A percentile compares a stretch with the other conserved stretches of the same genome.
Evolutionary conservation across 768 basidiomycete genomes (phyloP).

Genomic region (Leucocoprinus leucothites): DNA sequence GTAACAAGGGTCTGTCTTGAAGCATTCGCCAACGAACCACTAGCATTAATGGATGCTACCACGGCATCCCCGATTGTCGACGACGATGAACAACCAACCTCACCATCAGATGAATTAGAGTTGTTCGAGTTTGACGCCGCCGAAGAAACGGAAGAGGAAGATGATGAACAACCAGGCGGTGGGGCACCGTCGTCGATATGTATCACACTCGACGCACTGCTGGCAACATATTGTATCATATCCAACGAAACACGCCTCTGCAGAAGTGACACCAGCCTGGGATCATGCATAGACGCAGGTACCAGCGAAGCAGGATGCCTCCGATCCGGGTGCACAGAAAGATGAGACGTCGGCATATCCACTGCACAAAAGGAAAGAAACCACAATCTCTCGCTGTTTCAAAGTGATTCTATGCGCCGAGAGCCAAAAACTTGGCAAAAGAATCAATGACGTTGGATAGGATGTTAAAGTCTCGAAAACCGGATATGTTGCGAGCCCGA

Average conservation of each 20-base stretch:
- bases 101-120: neutral
- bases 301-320: conserved; percentile 82
- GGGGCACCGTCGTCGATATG: conserved; percentile 52
- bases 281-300: conserved; percentile 73
- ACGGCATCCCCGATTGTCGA: neutral
- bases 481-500: neutral
- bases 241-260: conserved; percentile 73
- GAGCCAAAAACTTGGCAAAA: neutral
- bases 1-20: neutral
- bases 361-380: neutral
- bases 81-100: neutral
- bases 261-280: conserved; percentile 77
- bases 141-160: conserved; percentile 3
- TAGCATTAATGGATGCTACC: neutral
- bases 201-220: conserved; percentile 74
- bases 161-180: conserved; percentile 2
- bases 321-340: conserved; percentile 17
- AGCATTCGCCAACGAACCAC: neutral
- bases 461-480: conserved; percentile 19
- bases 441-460: conserved; percentile 27
- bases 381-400: neutral
- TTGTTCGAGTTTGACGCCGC: neutral
- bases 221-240: conserved; percentile 85
- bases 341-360: conserved; percentile 5
- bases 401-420: neutral